These are phyloP conservation scores for Neoboletus magnificus DNA, from an alignment of 768 basidiomycete species.

Conservation along the genomic window DNA sequence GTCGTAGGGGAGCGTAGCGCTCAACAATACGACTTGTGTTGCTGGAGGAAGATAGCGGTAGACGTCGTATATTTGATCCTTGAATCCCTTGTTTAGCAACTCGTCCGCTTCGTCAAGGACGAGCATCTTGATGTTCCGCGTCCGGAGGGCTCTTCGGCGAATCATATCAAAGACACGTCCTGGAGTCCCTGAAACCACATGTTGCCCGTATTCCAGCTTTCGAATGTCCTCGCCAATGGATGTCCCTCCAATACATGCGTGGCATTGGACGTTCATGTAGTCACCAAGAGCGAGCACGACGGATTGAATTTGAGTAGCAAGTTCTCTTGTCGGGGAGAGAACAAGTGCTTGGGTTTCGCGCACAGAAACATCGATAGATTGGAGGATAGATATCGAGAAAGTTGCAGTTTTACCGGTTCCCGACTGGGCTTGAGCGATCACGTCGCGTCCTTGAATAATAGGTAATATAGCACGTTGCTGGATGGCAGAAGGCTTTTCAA, in stretches of 20 bases:
- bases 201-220: constrained; percentile 95
- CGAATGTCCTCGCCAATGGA: constrained; percentile 97
- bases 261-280: constrained; percentile 99
- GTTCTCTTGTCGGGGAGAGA: constrained; percentile 95
- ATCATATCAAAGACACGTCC: constrained; percentile 99
- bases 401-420: constrained; percentile 99
- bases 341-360: constrained; percentile 96
- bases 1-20: constrained; percentile 94
- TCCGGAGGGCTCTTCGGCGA: constrained; percentile 85
- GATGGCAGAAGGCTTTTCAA: constrained; percentile 98
- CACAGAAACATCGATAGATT: constrained; percentile 93
- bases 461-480: constrained; percentile 98
- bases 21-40: constrained; percentile 94
- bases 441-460: constrained; percentile 93
- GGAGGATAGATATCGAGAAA: constrained; percentile 96
- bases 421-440: constrained; percentile 98
- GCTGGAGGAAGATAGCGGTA: constrained; percentile 96
- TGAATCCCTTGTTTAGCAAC: constrained; percentile 96
- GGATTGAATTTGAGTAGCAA: constrained; percentile 98
- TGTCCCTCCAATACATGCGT: constrained; percentile 96
- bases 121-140: constrained; percentile 97
- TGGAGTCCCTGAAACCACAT: constrained; percentile 95
- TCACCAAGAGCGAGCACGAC: constrained; percentile 95
- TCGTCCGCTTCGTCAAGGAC: constrained; percentile 95
- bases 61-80: constrained; percentile 98